Base-by-base conservation (phyloP, 75 land plant genomes). In the Larix kaempferi region DNA sequence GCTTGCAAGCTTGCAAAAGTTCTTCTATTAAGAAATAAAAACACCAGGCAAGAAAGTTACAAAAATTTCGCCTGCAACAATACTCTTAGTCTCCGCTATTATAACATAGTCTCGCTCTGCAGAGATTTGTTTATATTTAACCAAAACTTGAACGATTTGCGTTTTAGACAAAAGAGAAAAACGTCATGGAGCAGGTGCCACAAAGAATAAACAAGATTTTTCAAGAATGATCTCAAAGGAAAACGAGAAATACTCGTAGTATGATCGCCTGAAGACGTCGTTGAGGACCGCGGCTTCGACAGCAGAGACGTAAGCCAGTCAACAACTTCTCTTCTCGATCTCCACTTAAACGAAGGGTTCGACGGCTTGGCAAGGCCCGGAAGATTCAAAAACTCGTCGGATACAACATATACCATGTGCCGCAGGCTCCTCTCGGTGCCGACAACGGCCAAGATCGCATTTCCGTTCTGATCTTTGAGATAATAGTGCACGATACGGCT, bases 371-470 rank as follows among this genome's bases (percentile, higher is more conserved):
- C 55, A 94, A 90, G 79, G 49, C 75, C 58, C 57, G 73, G 80
- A 71, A 62, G 22, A 44, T 64, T 71, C 57, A 84, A 61, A 58
- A 76, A 81, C n/a, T 76, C 79, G 23, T 77, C 78, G 21, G 58
- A 71, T 33, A 86, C 83, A 10, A 77, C 85, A 78, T 88, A 95
- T 5, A 84, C 81, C 91, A 94, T 91, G 76, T 90, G 97, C 80
- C 94, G 77, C 57, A 81, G 57, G 71, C 93, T 91, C 87, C 78
- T 90, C 91, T 95, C 98, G 72, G 83, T 86, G 41, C 97, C 98
- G 6, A 94, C 84, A 33, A 95, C 94, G 7, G 87, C 98, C 59
- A 94, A 89, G 71, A 80, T 89, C 33, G 77, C 37, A 2, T 54
- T 12, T 3, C 88, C 91, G 21, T 73, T 81, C 19, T 56, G 57